phyloP scores from a whole-genome alignment of 169 alveolate genomes.

The Babesia sp. region DNA sequence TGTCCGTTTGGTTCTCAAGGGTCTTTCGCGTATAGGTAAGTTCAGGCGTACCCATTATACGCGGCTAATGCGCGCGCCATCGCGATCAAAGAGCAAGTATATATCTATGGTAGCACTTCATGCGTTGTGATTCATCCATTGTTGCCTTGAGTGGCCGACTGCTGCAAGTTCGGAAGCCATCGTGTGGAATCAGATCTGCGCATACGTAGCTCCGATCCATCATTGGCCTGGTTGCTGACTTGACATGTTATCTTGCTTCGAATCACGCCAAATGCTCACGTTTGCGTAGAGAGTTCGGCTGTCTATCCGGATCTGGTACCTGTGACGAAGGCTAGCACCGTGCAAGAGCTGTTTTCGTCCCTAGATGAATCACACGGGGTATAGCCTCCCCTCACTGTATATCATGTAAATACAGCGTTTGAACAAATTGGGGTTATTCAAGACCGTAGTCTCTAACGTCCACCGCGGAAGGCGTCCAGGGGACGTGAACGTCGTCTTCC shows the following conservation, averaged over 20 bases:
- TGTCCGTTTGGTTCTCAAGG: conserved; percentile 50
- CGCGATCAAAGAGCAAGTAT: no score
- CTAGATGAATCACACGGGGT: conserved; percentile 63
- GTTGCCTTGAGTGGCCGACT: no score
- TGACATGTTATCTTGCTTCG: no score
- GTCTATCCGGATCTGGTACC: conserved; percentile 33
- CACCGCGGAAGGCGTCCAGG: conserved; percentile 59
- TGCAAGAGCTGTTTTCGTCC: conserved; percentile 44
- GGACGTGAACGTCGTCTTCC: conserved; percentile 60
- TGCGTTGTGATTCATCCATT: no score
- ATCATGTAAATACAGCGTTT: conserved; percentile 15
- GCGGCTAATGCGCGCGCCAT: no score
- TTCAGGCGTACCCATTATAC: background rate
- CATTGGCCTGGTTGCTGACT: no score
- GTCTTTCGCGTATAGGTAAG: conserved; percentile 58
- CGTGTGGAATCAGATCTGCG: no score
- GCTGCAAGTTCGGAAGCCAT: no score
- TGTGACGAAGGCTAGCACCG: conserved; percentile 25
- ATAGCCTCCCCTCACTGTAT: background rate
- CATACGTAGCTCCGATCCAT: no score
- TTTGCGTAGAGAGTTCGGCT: conserved; percentile 14
- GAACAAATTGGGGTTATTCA: conserved; percentile 40
- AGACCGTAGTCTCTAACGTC: conserved; percentile 34
- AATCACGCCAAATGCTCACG: no score
- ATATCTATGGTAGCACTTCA: no score